phyloP scores from a whole-genome alignment of 2,329 filamentous ascomycete genomes.

The Geosmithia flava region DNA sequence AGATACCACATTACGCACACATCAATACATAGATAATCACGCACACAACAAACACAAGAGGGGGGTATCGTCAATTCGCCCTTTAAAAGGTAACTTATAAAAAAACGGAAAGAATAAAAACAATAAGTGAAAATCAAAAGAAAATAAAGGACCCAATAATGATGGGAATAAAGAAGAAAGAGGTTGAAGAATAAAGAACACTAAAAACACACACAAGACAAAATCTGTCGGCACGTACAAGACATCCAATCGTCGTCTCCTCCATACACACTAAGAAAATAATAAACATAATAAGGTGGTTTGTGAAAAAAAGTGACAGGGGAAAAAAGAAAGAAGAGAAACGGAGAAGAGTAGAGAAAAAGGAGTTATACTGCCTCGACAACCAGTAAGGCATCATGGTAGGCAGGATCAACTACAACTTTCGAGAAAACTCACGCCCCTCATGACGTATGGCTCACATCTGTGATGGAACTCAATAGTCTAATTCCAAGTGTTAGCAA shows the following conservation, averaged over 20 bases:
- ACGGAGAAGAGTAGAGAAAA: not conserved
- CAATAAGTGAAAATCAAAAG: not conserved
- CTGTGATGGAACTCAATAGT: slow-evolving; percentile 11
- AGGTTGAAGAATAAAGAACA: too few species aligned
- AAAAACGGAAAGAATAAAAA: not conserved
- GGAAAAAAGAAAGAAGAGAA: not conserved
- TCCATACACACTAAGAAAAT: not conserved
- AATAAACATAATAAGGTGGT: not conserved
- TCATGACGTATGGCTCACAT: slow-evolving; percentile 6
- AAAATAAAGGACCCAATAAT: too few species aligned
- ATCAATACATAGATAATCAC: not conserved
- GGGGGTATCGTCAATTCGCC: slow-evolving; percentile 9
- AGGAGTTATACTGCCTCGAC: too few species aligned
- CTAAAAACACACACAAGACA: too few species aligned
- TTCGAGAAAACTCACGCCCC: not conserved
- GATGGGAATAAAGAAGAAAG: not conserved
- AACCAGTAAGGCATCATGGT: not conserved
- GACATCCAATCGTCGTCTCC: not conserved
- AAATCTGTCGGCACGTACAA: not conserved
- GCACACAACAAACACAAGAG: not conserved
- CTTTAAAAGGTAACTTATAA: too few species aligned
- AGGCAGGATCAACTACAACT: not conserved
- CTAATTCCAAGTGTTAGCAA: slow-evolving; percentile 1
- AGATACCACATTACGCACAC: too few species aligned
- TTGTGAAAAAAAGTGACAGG: not conserved